phyloP scores from a whole-genome alignment of 345 rosid species.

The Gossypium australe region DNA sequence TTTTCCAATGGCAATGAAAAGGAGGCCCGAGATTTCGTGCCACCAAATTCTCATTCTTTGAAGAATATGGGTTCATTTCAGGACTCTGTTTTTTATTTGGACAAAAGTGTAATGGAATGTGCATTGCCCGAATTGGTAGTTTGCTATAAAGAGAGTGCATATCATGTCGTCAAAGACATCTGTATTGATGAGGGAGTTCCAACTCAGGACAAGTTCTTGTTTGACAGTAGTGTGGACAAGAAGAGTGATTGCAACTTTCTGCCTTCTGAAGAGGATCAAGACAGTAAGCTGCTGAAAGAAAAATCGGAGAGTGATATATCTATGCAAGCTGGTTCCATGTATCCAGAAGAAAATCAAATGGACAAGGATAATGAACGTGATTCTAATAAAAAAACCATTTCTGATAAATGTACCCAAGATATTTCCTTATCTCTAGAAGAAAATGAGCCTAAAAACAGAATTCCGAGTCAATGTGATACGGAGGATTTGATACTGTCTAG shows the following conservation, averaged over 20 bases:
- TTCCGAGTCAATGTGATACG: slow-evolving; percentile 12
- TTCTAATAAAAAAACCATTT: slow-evolving; percentile 5
- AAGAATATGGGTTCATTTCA: slow-evolving; percentile 24
- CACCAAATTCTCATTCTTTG: slow-evolving; percentile 12
- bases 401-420: slow-evolving; percentile 11
- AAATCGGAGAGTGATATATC: slow-evolving; percentile 10
- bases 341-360: not conserved
- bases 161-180: slow-evolving; percentile 69
- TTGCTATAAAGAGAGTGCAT: slow-evolving; percentile 56
- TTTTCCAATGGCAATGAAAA: slow-evolving; percentile 20
- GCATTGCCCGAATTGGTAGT: slow-evolving; percentile 60
- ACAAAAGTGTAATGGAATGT: slow-evolving; percentile 49
- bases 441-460: slow-evolving; percentile 21
- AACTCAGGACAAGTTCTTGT: slow-evolving; percentile 48
- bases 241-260: slow-evolving; percentile 14
- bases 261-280: slow-evolving; percentile 26
- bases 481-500: slow-evolving; percentile 13
- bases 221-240: slow-evolving; percentile 29
- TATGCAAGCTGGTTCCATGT: not conserved
- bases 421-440: not conserved
- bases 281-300: slow-evolving; percentile 11
- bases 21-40: slow-evolving; percentile 17
- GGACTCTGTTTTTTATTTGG: slow-evolving; percentile 43
- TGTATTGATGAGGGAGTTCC: slow-evolving; percentile 71
- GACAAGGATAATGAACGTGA: not conserved